Evolutionary conservation across 192 early-diverging fungal genomes (phyloP), one percentile per base, ranked within the genome.

Genomic region (Umbelopsis isabellina): DNA sequence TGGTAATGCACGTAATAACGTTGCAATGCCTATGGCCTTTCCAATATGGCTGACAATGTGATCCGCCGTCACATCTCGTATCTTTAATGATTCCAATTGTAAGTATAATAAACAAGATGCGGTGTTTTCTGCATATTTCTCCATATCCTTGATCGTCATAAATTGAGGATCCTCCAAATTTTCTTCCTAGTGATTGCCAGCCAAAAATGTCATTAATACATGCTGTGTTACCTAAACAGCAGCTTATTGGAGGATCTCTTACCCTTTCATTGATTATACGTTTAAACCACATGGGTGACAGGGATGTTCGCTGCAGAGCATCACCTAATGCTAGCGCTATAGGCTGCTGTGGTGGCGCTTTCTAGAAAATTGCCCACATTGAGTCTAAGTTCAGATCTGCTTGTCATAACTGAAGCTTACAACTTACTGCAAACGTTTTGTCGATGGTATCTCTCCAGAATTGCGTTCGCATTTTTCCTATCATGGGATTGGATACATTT

Each of bases 21-120:
- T 91, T 2, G 88, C 74, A 16, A 98, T 93, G 2, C 94, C 95
- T 44, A 91, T 87, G 25, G 95, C 91, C 58, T 98, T 93, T 27
- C 96, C 97, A 33, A 99, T 84, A 70, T 97, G 94, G 27, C 92
- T 91, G 5, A 91, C 92, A 11, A 88, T 89, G 80, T 98, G 96
- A 78, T 99, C 95, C 1, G 92, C 90, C 47, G 92, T 84, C 50
- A 92, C 85, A 70, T 93, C 87, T 16, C 86, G 83, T 27, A 99
- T 80, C 4, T 93, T 93, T 15, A 96, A 84, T 1, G 91, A 90
- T 70, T 99, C 92, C 23, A 97, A 83, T 45, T 95, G 92, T 35
- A 97, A 83, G 79, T 99, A 95, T 30, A 98, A 72, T 66, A 99
- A 61, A n/a, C 90, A 89, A 10, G 93, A 90, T 22, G 90, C 89